Evolutionary conservation across 2,329 filamentous ascomycete genomes (phyloP).

Genomic region (Bipolaris victoriae): DNA sequence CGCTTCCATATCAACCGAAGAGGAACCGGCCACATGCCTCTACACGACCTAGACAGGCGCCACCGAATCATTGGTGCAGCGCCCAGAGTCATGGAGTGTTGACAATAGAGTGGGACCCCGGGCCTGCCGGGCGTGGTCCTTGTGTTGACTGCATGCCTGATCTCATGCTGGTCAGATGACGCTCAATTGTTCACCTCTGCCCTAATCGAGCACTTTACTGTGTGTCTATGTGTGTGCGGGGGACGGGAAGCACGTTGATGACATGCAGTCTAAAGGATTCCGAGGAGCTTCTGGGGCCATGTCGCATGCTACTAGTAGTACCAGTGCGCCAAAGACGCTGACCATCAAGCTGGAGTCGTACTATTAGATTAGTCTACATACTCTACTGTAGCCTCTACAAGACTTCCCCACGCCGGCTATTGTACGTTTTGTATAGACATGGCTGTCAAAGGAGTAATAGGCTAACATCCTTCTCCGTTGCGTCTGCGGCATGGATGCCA

Average conservation of each 20-base stretch:
- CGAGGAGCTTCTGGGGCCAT: background rate
- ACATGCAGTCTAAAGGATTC: slow-evolving; percentile 1
- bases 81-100: slow-evolving; percentile 6
- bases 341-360: background rate
- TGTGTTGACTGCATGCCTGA: slow-evolving; percentile 11
- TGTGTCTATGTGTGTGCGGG: slow-evolving; percentile 6
- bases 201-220: background rate
- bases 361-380: background rate
- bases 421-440: slow-evolving; percentile 7
- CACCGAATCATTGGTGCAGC: slow-evolving; percentile 9
- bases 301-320: background rate
- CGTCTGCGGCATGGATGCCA: slow-evolving; percentile 8
- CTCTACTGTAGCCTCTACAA: background rate
- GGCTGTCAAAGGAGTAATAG: background rate
- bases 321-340: background rate
- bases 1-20: background rate
- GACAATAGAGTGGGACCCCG: slow-evolving; percentile 2
- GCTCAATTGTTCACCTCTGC: slow-evolving; percentile 8
- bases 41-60: slow-evolving; percentile 10
- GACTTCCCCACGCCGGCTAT: background rate
- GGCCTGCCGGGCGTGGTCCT: slow-evolving; percentile 5
- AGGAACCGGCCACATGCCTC: slow-evolving; percentile 4
- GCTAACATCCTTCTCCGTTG: slow-evolving; percentile 7
- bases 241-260: slow-evolving; percentile 1
- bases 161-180: slow-evolving; percentile 17